These are phyloP conservation scores for Acmispon strigosus DNA, from an alignment of 306 rosid genomes.

Conservation along the genomic window DNA sequence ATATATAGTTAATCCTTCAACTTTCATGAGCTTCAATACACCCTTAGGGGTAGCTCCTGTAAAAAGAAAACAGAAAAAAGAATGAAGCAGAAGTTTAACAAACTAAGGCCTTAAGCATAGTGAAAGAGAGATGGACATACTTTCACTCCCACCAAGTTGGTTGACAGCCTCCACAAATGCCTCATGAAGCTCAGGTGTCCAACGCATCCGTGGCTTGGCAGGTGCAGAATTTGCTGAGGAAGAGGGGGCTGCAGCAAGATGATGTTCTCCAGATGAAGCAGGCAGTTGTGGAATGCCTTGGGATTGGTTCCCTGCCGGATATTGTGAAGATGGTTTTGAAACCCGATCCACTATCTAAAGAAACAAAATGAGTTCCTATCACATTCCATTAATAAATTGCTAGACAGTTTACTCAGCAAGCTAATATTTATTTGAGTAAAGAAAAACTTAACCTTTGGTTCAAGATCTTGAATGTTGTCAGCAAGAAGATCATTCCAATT, in stretches of 20 bases:
- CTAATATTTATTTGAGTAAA: constrained; percentile 16
- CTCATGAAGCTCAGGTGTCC: constrained; percentile 99
- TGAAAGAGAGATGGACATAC: constrained; percentile 45
- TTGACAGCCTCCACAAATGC: constrained; percentile 97
- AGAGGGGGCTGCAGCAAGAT: constrained; percentile 35
- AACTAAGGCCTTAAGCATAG: constrained; percentile 9
- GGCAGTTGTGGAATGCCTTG: constrained; percentile 54
- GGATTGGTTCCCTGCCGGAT: constrained; percentile 43
- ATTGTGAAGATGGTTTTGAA: constrained; percentile 45
- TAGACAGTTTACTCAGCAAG: constrained; percentile 20
- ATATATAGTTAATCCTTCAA: constrained; percentile 90
- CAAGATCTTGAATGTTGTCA: constrained; percentile 65
- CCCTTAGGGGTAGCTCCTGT: constrained; percentile 99
- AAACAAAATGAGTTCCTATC: constrained; percentile 38
- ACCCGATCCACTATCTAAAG: constrained; percentile 57
- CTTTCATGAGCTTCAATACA: constrained; percentile 93
- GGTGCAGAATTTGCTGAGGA: constrained; percentile 57
- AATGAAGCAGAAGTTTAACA: constrained; percentile 24
- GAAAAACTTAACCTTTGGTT: constrained; percentile 64
- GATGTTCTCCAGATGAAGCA: constrained; percentile 54
- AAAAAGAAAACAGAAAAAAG: constrained; percentile 11
- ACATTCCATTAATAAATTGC: constrained; percentile 23
- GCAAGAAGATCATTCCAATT: constrained; percentile 82
- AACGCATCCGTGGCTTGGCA: constrained; percentile 93
- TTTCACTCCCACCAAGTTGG: constrained; percentile 98